phyloP scores from a whole-genome alignment of 441 rosid species.

The Eutrema salsugineum region DNA sequence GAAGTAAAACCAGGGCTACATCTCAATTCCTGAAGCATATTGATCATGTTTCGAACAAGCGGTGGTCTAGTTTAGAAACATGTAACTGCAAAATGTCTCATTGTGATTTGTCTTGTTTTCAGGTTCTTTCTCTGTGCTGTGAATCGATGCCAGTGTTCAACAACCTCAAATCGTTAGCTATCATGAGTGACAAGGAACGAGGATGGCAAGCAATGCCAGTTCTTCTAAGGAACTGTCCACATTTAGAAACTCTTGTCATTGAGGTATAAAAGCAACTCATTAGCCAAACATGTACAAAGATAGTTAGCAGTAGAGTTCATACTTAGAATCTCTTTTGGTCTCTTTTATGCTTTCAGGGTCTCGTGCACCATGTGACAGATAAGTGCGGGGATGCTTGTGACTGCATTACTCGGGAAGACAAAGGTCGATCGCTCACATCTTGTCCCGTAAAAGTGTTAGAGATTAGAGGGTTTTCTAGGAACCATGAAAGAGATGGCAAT shows the following conservation, averaged over 20 bases:
- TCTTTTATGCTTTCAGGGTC: not conserved
- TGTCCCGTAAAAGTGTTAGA: not conserved
- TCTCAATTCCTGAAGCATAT: not conserved
- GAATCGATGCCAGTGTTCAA: conserved; percentile 4
- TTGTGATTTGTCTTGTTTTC: not conserved
- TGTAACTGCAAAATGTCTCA: not conserved
- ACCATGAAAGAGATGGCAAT: conserved; percentile 1
- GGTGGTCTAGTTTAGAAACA: not conserved
- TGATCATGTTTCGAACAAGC: not conserved
- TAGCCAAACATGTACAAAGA: not conserved
- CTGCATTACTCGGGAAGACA: not conserved
- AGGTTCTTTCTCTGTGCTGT: not conserved
- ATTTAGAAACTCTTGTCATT: not conserved
- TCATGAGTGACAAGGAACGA: not conserved
- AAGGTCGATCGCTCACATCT: not conserved
- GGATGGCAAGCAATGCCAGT: conserved; percentile 19
- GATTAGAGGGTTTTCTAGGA: conserved; percentile 10
- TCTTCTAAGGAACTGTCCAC: conserved; percentile 9
- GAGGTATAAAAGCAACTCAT: not conserved
- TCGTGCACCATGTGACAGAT: not conserved
- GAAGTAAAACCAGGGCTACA: not conserved
- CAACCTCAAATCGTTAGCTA: not conserved
- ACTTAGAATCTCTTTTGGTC: not conserved
- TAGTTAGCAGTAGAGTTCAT: not conserved
- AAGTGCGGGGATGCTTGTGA: conserved; percentile 15